Percentiles rank a stretch among this genome's conserved stretches.
phyloP scores from a whole-genome alignment of 352 stramenopile species.

The Phytophthora pisi region DNA sequence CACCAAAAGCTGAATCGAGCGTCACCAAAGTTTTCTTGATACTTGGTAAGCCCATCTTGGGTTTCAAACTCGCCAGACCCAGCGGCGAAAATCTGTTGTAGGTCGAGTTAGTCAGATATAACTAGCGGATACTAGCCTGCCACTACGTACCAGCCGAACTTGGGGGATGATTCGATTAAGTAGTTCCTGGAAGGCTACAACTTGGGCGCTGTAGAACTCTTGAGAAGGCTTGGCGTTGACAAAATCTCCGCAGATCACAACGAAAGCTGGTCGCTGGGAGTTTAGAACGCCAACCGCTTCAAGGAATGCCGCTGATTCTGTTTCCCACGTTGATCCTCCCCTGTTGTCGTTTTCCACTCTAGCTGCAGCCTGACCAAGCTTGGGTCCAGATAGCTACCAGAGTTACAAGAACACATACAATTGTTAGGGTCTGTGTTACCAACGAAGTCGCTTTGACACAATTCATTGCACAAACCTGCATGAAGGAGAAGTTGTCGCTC shows the following conservation, averaged over 20 bases:
- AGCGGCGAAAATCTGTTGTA: slow-evolving; percentile 56
- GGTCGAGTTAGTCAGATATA: background rate
- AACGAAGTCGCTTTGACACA: background rate
- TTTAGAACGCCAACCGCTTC: slow-evolving; percentile 59
- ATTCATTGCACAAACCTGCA: slow-evolving; percentile 46
- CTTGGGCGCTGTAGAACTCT: slow-evolving; percentile 47
- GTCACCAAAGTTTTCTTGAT: slow-evolving; percentile 67
- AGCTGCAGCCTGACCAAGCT: slow-evolving; percentile 43
- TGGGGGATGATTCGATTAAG: slow-evolving; percentile 64
- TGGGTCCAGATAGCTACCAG: slow-evolving; percentile 56
- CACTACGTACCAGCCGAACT: slow-evolving; percentile 57
- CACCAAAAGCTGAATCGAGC: slow-evolving; percentile 83
- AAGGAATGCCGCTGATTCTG: slow-evolving; percentile 48
- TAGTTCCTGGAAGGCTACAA: slow-evolving; percentile 61
- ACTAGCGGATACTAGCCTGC: background rate
- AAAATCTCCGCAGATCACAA: slow-evolving; percentile 72
- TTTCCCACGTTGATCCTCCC: slow-evolving; percentile 56
- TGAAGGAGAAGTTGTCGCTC: slow-evolving; percentile 68
- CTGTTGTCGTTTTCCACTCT: slow-evolving; percentile 36
- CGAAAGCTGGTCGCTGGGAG: slow-evolving; percentile 56
- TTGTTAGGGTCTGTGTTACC: background rate
- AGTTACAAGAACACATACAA: background rate
- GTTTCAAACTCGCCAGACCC: slow-evolving; percentile 33
- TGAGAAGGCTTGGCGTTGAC: slow-evolving; percentile 47
- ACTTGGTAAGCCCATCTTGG: slow-evolving; percentile 30